These are phyloP conservation scores for Spathaspora sp. DNA, from an alignment of 805 yeast genomes.

Conservation along the genomic window DNA sequence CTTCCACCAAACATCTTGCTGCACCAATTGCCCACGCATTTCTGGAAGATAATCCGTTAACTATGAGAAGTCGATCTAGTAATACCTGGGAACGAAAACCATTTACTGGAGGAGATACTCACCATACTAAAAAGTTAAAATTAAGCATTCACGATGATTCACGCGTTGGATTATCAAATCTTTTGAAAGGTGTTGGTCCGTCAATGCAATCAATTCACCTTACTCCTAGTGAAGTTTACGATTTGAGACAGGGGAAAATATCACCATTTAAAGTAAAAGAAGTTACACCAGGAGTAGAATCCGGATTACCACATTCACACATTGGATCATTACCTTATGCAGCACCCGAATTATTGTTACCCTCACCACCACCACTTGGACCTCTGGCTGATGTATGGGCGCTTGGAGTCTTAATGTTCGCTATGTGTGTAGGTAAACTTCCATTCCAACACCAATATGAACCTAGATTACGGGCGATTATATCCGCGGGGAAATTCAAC, in stretches of 20 bases:
- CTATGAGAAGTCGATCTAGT: slow-evolving; percentile 32
- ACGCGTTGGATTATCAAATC: slow-evolving; percentile 21
- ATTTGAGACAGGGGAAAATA: background rate
- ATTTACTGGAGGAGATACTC: slow-evolving; percentile 28
- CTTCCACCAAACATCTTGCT: slow-evolving; percentile 7
- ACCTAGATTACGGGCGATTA: slow-evolving; percentile 72
- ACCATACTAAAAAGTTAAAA: slow-evolving; percentile 17
- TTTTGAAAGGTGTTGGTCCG: slow-evolving; percentile 27
- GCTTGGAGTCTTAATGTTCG: slow-evolving; percentile 71
- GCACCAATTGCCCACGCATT: background rate
- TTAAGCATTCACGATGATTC: slow-evolving; percentile 24
- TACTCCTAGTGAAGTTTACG: slow-evolving; percentile 17
- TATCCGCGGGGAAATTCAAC: slow-evolving; percentile 63
- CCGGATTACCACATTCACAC: slow-evolving; percentile 56
- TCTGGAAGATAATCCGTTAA: slow-evolving; percentile 12
- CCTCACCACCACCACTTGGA: slow-evolving; percentile 58
- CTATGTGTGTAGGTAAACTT: slow-evolving; percentile 67
- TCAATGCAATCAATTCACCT: slow-evolving; percentile 28
- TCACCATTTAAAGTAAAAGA: background rate
- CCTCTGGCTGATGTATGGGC: slow-evolving; percentile 89
- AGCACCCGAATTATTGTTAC: slow-evolving; percentile 75
- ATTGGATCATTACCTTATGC: slow-evolving; percentile 93
- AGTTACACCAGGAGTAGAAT: slow-evolving; percentile 19
- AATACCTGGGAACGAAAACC: slow-evolving; percentile 31
- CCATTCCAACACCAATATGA: slow-evolving; percentile 86